Evolutionary conservation across 2,329 filamentous ascomycete species (phyloP).

Genomic region (Hypoxylon sp.): DNA sequence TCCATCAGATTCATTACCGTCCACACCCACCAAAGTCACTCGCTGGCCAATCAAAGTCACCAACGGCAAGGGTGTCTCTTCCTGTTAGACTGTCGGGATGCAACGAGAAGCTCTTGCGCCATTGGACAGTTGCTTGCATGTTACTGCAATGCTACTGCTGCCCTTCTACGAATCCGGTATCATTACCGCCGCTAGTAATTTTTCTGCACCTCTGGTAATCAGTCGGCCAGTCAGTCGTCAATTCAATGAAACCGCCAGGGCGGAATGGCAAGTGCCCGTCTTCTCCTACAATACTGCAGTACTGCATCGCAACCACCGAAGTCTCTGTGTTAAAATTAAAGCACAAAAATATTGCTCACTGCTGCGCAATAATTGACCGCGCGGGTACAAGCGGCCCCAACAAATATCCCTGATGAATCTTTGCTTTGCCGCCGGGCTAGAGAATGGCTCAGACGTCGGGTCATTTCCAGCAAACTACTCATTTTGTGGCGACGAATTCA

Average conservation of each 20-base stretch:
- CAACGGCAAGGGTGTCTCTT: slow-evolving; percentile 24
- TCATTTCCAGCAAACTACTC: slow-evolving; percentile 38
- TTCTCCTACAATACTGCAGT: slow-evolving; percentile 4
- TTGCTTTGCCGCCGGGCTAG: slow-evolving; percentile 37
- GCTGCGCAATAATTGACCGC: slow-evolving; percentile 28
- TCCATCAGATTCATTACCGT: slow-evolving; percentile 45
- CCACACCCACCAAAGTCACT: slow-evolving; percentile 19
- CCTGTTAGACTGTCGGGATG: slow-evolving; percentile 41
- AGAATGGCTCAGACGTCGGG: slow-evolving; percentile 39
- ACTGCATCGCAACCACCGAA: slow-evolving; percentile 30
- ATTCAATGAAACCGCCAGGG: slow-evolving; percentile 41
- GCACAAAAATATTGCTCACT: slow-evolving; percentile 8
- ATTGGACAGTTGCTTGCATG: slow-evolving; percentile 43
- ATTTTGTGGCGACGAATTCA: slow-evolving; percentile 39
- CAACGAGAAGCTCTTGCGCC: slow-evolving; percentile 31
- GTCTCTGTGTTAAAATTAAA: slow-evolving; percentile 18
- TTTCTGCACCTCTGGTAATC: slow-evolving; percentile 42
- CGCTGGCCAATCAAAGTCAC: slow-evolving; percentile 26
- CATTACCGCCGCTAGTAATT: slow-evolving; percentile 43
- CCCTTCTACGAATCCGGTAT: slow-evolving; percentile 43
- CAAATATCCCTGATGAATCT: slow-evolving; percentile 23
- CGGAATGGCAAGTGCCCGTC: slow-evolving; percentile 36
- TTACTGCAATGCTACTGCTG: slow-evolving; percentile 40
- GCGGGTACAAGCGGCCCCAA: slow-evolving; percentile 42
- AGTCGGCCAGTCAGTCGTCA: slow-evolving; percentile 40